Evolutionary conservation across 768 basidiomycete species (phyloP).

Genomic region (Mycena haematopus): DNA sequence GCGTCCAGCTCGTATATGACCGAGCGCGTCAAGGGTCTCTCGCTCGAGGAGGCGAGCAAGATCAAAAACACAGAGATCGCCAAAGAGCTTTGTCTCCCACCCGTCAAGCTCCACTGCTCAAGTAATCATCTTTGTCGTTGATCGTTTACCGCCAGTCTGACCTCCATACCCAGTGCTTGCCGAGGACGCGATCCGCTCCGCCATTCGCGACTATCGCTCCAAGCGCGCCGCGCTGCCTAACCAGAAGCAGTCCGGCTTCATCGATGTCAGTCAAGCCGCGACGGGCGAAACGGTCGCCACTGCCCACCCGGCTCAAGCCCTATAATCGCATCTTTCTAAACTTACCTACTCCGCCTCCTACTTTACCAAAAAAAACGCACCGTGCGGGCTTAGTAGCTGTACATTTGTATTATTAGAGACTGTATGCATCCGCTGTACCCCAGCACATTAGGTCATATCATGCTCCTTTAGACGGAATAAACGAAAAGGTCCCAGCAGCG

Average conservation of each 20-base stretch:
- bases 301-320: constrained; percentile 50
- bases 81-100: constrained; percentile 93
- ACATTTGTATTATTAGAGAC: constrained; percentile 33
- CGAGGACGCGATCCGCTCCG: constrained; percentile 98
- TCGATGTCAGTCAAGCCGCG: constrained; percentile 58
- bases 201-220: constrained; percentile 92
- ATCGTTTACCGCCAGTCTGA: constrained; percentile 8
- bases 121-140: constrained; percentile 58
- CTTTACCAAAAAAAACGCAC: constrained; percentile 20
- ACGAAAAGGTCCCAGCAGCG: constrained; percentile 82
- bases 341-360: constrained; percentile 21
- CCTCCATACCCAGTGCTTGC: constrained; percentile 73
- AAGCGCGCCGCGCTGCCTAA: constrained; percentile 69
- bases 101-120: constrained; percentile 95
- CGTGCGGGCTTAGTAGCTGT: constrained; percentile 23
- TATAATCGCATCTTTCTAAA: constrained; percentile 5
- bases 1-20: constrained; percentile 99
- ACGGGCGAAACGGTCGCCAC: constrained; percentile 62
- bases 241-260: constrained; percentile 65
- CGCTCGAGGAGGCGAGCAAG: constrained; percentile 91
- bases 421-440: constrained; percentile 23
- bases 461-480: constrained; percentile 62
- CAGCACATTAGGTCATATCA: constrained; percentile 28
- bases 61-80: constrained; percentile 99
- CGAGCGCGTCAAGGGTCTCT: constrained; percentile 94